Conservation (phyloP, 2,329 filamentous ascomycete species). For the Neocatenulostroma microsporum region DNA sequence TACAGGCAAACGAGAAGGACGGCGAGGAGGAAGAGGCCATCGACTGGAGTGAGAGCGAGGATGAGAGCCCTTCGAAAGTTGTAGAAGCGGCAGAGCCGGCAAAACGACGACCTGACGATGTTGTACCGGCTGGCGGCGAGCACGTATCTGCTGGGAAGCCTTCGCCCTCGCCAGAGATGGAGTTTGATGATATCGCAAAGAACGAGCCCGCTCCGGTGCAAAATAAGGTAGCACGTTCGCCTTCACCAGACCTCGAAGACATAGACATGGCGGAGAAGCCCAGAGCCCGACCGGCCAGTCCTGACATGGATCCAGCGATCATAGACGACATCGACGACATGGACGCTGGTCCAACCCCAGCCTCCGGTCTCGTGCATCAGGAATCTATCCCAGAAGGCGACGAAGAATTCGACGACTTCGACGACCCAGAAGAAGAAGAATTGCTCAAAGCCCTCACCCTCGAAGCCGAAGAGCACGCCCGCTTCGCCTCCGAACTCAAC, state of each 20-base stretch:
- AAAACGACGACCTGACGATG: background rate
- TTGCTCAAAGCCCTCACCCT: constrained; percentile 76
- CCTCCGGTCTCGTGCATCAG: constrained; percentile 27
- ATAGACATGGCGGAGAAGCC: constrained; percentile 28
- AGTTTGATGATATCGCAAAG: constrained; percentile 7
- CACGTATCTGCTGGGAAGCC: background rate
- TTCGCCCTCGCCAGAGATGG: constrained; percentile 11
- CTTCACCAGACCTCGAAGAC: constrained; percentile 47
- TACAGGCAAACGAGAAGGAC: background rate
- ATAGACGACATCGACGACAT: constrained; percentile 16
- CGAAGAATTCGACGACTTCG: constrained; percentile 44
- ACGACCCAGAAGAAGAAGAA: constrained; percentile 87
- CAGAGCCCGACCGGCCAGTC: constrained; percentile 10
- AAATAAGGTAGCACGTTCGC: constrained; percentile 28
- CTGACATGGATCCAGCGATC: too few relatives aligned
- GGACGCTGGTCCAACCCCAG: constrained; percentile 19
- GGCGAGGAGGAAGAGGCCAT: constrained; percentile 28
- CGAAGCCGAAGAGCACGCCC: constrained; percentile 87
- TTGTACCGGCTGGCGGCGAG: constrained; percentile 4
- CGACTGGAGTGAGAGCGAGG: constrained; percentile 51
- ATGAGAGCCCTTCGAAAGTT: constrained; percentile 19
- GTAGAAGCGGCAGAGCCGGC: too few relatives aligned
- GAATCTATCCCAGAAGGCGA: constrained; percentile 22
- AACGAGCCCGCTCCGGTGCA: background rate
- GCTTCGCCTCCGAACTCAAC: constrained; percentile 83